Conservation (phyloP, 2,329 filamentous ascomycete genomes). For the Neoscytalidium dimidiatum region DNA sequence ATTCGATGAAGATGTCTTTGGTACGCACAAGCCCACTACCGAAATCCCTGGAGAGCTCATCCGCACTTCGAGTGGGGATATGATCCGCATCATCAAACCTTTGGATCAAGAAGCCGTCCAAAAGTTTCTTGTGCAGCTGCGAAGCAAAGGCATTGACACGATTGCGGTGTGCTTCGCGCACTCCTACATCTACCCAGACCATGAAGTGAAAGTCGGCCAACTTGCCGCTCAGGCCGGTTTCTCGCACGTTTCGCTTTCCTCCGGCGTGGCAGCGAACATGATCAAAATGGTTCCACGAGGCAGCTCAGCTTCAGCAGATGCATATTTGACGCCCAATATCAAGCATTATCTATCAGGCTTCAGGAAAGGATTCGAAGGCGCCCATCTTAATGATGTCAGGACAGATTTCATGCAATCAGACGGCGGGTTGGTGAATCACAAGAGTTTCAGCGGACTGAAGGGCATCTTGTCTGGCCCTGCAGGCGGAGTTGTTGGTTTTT, state of each 20-base stretch:
- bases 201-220: constrained; percentile 30
- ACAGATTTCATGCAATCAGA: constrained; percentile 66
- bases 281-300: constrained; percentile 30
- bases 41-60: constrained; percentile 21
- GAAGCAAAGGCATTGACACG: constrained; percentile 35
- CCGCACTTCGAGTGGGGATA: constrained; percentile 24
- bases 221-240: constrained; percentile 33
- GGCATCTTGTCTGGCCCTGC: constrained; percentile 88
- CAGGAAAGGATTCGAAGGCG: constrained; percentile 43
- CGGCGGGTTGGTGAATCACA: constrained; percentile 63
- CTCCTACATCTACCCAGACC: constrained; percentile 35
- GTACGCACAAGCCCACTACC: constrained; percentile 34
- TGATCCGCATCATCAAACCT: constrained; percentile 23
- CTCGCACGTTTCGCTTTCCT: constrained; percentile 56
- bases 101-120: constrained; percentile 17
- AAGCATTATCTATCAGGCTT: constrained; percentile 29
- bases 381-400: constrained; percentile 44
- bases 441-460: constrained; percentile 72
- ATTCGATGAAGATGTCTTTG: constrained; percentile 38
- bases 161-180: constrained; percentile 39
- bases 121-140: constrained; percentile 27
- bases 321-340: constrained; percentile 31
- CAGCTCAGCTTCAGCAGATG: constrained; percentile 29
- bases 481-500: constrained; percentile 92
- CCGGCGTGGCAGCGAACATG: constrained; percentile 50